Percentiles rank a stretch among this genome's conserved stretches.
Evolutionary conservation across 139 green algal genomes (phyloP).

Genomic region (Closterium sp.): DNA sequence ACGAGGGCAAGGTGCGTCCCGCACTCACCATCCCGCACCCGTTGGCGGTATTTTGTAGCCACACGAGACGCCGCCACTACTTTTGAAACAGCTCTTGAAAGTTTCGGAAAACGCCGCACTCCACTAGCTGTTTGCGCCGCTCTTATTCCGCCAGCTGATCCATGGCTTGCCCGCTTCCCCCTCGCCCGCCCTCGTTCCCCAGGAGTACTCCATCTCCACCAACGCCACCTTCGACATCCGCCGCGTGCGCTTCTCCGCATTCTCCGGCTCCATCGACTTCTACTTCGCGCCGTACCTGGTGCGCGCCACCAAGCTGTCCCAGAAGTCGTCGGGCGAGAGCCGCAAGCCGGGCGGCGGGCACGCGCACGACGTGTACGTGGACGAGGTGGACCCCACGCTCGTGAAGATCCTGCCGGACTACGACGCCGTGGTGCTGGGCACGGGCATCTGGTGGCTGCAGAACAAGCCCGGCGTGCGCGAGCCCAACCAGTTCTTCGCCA

Average conservation of each 20-base stretch:
- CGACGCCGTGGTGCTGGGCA: slow-evolving; percentile 14
- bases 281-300: slow-evolving; percentile 18
- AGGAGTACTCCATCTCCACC: neutral
- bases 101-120: neutral
- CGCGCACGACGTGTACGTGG: slow-evolving; percentile 16
- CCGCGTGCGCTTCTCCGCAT: neutral
- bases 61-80: neutral
- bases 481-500: slow-evolving; percentile 2
- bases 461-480: neutral
- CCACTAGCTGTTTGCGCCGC: neutral
- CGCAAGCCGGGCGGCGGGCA: slow-evolving; percentile 14
- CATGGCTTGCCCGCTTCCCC: neutral
- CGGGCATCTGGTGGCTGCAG: slow-evolving; percentile 12
- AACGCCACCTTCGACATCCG: neutral
- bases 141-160: neutral
- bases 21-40: neutral
- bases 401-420: neutral
- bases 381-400: neutral
- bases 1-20: neutral
- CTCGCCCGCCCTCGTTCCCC: too few species aligned
- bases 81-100: neutral
- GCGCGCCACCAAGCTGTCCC: neutral
- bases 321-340: neutral
- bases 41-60: neutral
- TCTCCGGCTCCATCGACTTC: neutral